These are phyloP conservation scores for Nothopassalora personata DNA, from an alignment of 2,329 filamentous ascomycete species.

Conservation along the genomic window DNA sequence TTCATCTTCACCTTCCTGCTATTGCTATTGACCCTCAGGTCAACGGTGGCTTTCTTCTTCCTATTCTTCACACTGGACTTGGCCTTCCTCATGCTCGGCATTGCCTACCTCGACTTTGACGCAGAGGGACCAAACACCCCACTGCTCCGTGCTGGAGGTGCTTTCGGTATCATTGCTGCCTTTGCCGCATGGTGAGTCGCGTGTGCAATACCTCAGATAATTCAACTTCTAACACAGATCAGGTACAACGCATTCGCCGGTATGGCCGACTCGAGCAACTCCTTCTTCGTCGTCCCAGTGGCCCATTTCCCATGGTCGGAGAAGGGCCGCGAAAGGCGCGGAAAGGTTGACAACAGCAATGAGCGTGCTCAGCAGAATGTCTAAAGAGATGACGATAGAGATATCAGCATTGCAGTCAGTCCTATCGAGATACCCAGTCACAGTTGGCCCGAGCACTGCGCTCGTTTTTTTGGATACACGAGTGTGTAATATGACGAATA, in stretches of 20 bases:
- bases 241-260: constrained; percentile 50
- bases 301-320: constrained; percentile 94
- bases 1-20: constrained; percentile 56
- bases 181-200: constrained; percentile 46
- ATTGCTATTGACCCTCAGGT: constrained; percentile 50
- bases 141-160: constrained; percentile 49
- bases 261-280: constrained; percentile 52
- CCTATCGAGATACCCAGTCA: constrained; percentile 1
- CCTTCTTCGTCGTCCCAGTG: constrained; percentile 90
- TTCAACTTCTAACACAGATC: constrained; percentile 1
- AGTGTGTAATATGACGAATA: background rate
- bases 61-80: constrained; percentile 56
- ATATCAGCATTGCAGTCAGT: background rate
- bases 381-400: constrained; percentile 3
- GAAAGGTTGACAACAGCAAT: constrained; percentile 40
- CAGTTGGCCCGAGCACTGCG: background rate
- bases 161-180: constrained; percentile 49
- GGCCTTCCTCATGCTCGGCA: constrained; percentile 53
- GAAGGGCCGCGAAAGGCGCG: constrained; percentile 59
- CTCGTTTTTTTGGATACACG: background rate
- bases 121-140: constrained; percentile 37
- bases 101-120: constrained; percentile 47
- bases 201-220: background rate
- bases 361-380: constrained; percentile 29
- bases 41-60: constrained; percentile 54